Evolutionary conservation across 2,329 filamentous ascomycete species (phyloP).

Genomic region (Aureobasidium sp.): DNA sequence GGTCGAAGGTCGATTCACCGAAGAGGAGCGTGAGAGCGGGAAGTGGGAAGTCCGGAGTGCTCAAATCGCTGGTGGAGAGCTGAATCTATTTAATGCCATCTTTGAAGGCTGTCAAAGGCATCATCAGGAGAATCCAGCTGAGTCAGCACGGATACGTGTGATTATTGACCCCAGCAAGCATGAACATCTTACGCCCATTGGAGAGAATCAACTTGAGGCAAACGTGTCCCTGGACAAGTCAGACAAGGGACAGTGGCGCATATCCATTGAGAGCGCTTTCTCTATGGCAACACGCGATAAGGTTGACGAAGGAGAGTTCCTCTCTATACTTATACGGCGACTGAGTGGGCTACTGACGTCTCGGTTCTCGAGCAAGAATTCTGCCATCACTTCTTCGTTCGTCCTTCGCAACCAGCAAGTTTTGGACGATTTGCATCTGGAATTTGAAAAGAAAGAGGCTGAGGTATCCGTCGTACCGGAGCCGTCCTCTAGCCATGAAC

Average conservation of each 20-base stretch:
- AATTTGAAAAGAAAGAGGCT: conserved; percentile 6
- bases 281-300: conserved; percentile 69
- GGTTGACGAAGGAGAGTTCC: conserved; percentile 62
- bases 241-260: conserved; percentile 48
- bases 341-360: conserved; percentile 64
- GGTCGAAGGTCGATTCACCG: conserved; percentile 76
- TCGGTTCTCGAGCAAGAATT: conserved; percentile 62
- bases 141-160: conserved; percentile 62
- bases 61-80: conserved; percentile 50
- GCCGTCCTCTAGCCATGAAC: conserved; percentile 18
- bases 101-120: conserved; percentile 63
- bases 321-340: conserved; percentile 67
- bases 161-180: conserved; percentile 54
- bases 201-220: conserved; percentile 58
- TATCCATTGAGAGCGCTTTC: conserved; percentile 58
- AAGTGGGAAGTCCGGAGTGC: conserved; percentile 73
- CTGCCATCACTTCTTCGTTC: conserved; percentile 57
- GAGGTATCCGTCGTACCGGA: conserved; percentile 37
- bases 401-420: conserved; percentile 73
- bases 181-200: conserved; percentile 28
- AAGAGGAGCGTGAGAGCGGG: conserved; percentile 71
- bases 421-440: conserved; percentile 55
- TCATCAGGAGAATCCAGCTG: conserved; percentile 56
- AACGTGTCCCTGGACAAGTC: conserved; percentile 54
- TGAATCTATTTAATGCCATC: conserved; percentile 56